Percentiles rank a stretch among this genome's conserved stretches.
phyloP scores from a whole-genome alignment of 2,329 filamentous ascomycete genomes.

The Ambrosiella cleistominuta region DNA sequence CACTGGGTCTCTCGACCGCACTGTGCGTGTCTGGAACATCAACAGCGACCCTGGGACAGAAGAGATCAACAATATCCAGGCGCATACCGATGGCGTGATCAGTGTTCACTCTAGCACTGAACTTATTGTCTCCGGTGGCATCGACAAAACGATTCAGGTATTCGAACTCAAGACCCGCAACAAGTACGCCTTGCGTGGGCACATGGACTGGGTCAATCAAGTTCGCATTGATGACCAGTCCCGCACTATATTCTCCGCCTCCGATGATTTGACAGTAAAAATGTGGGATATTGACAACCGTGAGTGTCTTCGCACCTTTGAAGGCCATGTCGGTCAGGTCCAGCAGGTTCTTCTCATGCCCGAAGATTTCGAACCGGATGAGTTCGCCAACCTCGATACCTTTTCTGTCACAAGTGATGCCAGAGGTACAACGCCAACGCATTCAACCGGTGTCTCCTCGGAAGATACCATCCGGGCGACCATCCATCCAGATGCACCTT shows the following conservation, averaged over 20 bases:
- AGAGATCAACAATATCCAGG: conserved; percentile 62
- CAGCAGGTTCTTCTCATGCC: conserved; percentile 80
- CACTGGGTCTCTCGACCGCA: conserved; percentile 73
- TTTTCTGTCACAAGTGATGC: conserved; percentile 31
- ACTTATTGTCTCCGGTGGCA: conserved; percentile 72
- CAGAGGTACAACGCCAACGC: conserved; percentile 18
- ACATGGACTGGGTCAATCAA: conserved; percentile 92
- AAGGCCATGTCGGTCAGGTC: conserved; percentile 86
- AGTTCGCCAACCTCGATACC: conserved; percentile 38
- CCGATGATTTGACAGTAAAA: conserved; percentile 79
- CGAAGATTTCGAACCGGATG: conserved; percentile 76
- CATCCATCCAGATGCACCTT: conserved; percentile 7
- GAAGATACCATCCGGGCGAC: conserved; percentile 3
- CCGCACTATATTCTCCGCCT: conserved; percentile 78
- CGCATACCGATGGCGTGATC: conserved; percentile 69
- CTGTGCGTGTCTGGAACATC: conserved; percentile 93
- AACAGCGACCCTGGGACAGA: conserved; percentile 51
- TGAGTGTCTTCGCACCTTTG: conserved; percentile 57
- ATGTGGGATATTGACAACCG: conserved; percentile 85
- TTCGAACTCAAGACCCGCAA: conserved; percentile 81
- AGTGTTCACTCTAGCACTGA: conserved; percentile 74
- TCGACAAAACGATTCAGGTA: conserved; percentile 77
- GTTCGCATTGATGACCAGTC: conserved; percentile 70
- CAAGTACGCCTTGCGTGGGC: conserved; percentile 63
- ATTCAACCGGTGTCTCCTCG: conserved; percentile 6